Conservation (phyloP, 768 basidiomycete genomes). For the Cantharellus anzutake region DNA sequence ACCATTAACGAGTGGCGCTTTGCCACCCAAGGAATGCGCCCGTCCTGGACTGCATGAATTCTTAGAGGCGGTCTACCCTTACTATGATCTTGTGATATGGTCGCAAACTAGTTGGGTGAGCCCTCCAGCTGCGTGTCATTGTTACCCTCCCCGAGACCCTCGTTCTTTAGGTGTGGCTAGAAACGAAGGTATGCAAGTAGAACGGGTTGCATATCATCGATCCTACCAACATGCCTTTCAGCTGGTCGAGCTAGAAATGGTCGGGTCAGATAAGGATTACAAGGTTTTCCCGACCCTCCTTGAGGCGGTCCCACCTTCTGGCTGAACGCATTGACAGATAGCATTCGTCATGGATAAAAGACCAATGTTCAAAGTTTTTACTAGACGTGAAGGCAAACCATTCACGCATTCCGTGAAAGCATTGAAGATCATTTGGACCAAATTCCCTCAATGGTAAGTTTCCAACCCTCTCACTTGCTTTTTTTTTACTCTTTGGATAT, state of each 20-base stretch:
- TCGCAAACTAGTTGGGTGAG: slow-evolving; percentile 17
- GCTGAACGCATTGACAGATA: slow-evolving; percentile 11
- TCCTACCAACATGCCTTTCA: slow-evolving; percentile 36
- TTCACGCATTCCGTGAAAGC: slow-evolving; percentile 72
- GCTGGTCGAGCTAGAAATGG: slow-evolving; percentile 68
- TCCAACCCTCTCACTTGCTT: background rate
- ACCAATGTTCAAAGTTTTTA: slow-evolving; percentile 78
- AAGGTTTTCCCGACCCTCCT: slow-evolving; percentile 25
- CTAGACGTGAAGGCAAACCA: slow-evolving; percentile 47
- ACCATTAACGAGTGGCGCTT: slow-evolving; percentile 59
- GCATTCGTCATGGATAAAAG: slow-evolving; percentile 61
- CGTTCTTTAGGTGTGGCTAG: slow-evolving; percentile 6
- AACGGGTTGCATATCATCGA: background rate
- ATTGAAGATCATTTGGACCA: slow-evolving; percentile 72
- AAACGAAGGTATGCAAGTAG: slow-evolving; percentile 2
- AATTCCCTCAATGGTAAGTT: slow-evolving; percentile 58
- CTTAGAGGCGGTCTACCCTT: slow-evolving; percentile 54
- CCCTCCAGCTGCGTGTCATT: background rate
- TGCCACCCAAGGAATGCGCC: slow-evolving; percentile 67
- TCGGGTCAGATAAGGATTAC: slow-evolving; percentile 51
- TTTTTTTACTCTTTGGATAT: slow-evolving; percentile 1
- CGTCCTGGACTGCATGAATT: slow-evolving; percentile 73
- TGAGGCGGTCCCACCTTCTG: background rate
- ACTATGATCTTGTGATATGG: slow-evolving; percentile 87
- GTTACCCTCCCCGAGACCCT: background rate